Evolutionary conservation across 306 rosid species (phyloP), one percentile per base, ranked within the genome.

Genomic region (Vicia faba): DNA sequence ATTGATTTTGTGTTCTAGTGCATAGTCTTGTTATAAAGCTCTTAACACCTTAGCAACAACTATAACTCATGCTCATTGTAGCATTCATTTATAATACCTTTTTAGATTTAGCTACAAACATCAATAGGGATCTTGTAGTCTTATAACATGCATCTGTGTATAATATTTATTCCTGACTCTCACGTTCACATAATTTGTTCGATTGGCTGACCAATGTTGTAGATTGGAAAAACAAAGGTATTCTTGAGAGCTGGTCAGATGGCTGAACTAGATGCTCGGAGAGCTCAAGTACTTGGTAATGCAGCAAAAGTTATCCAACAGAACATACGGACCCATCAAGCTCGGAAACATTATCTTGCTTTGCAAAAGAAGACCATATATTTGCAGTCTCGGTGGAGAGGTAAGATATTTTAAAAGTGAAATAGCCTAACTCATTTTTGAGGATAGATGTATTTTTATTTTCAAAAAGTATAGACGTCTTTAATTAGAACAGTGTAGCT

Each of bases 191-290:
- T 49, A 33, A 68, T 70, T 69, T 67, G 53, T 75, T 72, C 72
- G 45, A 35, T 59, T 78, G 69, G 49, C 55, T 43, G 43, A 64
- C 74, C 70, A 75, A 70, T 78, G 36, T 72, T 79, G 79, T 86
- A 95, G 99, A 82, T 95, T 81, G 99, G 99, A 75, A 88, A 83
- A 83, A 95, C 97, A 74, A 95, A 95, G 82, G 80, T 95, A 61
- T 95, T 95, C 83, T 75, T 95, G 56, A 91, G 99, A 71, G 99
- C 97, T 53, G 99, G 99, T 78, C 99, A 95, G 84, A 95, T 95
- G 96, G 99, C 99, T 55, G 97, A 95, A 83, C 75, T 95, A 69
- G 99, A 91, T 75, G 96, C 96, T 70, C 70, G 73, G 50, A 86
- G 97, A 81, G 78, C 97, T 41, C 89, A 85, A 85, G 89, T 95